Evolutionary conservation across 495 filamentous ascomycete species (phyloP), one percentile per base, ranked within the genome.

Genomic region (Penicillium waksmanii): DNA sequence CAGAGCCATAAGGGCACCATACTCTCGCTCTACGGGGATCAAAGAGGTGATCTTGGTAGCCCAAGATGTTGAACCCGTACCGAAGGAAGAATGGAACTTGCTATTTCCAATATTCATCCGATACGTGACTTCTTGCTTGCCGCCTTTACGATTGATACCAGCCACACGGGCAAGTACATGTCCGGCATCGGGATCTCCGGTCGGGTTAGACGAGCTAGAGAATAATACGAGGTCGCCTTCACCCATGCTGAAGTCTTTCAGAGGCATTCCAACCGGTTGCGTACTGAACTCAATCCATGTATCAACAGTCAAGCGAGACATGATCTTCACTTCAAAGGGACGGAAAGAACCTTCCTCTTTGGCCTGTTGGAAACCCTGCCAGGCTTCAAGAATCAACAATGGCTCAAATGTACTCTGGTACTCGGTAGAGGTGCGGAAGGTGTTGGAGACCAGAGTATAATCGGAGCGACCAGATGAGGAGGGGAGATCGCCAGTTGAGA

Each of bases 361-460:
- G 3, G 89, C 85, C 48, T 91, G 91, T 34, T 96, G 85, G 65
- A 98, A 95, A 1, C 91, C 88, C 70, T 96, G 90, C 95, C 95
- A 98, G 50, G 93, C 94, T 73, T 98, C 95, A 49, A 96, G 87
- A 48, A 96, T 86, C 34, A 98, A 82, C 38, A 98, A 79, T 11
- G 95, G 96, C 56, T 93, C 86, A 78, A 98, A 98, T 0, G 91
- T 94, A 51, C 83, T 80, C 73, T 96, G 91, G 67, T 98, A 98
- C 53, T 90, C 86, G 50, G 73, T 70, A 17, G 91, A 89, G 55
- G 89, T 86, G 36, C 77, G 73, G 74, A 96, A 98, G 0, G 84
- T 81, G 64, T 89, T 88, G 35, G 88, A 84, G 9, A 98, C 93
- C 35, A 82, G 74, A 48, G 77, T 84, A 66, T 93, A 97, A 36